phyloP scores from a whole-genome alignment of 139 green algal species.

The Auxenochlorella pyrenoidosa region DNA sequence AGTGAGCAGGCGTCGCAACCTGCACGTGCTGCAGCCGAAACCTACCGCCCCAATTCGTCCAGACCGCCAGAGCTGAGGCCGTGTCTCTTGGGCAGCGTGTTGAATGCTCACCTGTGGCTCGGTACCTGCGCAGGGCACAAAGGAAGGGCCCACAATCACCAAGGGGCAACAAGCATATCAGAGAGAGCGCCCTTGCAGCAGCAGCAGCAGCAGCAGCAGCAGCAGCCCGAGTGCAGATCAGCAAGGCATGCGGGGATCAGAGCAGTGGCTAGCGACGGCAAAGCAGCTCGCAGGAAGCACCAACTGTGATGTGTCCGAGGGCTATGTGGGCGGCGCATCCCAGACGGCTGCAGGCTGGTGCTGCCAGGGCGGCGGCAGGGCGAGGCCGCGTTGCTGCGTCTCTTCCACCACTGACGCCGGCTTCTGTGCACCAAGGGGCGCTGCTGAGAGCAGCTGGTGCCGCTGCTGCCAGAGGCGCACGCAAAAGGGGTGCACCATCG shows the following conservation, averaged over 20 bases:
- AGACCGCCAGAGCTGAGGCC: background rate
- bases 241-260: background rate
- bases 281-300: background rate
- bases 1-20: background rate
- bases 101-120: background rate
- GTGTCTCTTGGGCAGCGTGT: background rate
- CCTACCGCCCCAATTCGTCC: background rate
- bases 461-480: slow-evolving; percentile 22
- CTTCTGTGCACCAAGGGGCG: background rate
- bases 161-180: background rate
- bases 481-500: background rate
- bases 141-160: background rate
- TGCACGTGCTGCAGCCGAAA: background rate
- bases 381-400: background rate
- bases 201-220: background rate
- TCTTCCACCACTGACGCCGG: background rate
- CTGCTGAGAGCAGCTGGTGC: background rate
- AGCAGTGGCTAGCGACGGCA: too few species aligned
- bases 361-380: background rate
- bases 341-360: background rate
- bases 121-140: background rate
- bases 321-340: background rate
- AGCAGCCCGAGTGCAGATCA: background rate
- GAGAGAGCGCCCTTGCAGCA: background rate
- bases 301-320: background rate